phyloP scores from a whole-genome alignment of 495 filamentous ascomycete genomes.

The Podospora fimiseda region DNA sequence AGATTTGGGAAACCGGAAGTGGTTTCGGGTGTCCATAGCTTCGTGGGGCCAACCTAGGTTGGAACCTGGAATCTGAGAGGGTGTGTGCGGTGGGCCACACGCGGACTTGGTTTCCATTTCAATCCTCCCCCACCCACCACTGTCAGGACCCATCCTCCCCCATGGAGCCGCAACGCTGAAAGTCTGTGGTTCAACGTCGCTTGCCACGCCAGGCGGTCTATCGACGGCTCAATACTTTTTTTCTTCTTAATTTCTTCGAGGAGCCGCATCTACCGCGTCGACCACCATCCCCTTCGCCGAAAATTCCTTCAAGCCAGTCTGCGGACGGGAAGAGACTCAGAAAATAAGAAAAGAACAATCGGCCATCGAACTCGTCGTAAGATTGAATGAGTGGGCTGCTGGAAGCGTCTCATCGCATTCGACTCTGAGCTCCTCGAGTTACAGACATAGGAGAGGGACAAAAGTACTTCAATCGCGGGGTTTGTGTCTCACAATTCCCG shows the following conservation, averaged over 20 bases:
- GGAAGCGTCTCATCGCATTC: too few relatives aligned
- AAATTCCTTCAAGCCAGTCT: too few relatives aligned
- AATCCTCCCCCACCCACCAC: conserved; percentile 9
- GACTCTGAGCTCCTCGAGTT: too few relatives aligned
- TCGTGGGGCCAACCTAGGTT: not conserved
- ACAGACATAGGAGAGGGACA: too few relatives aligned
- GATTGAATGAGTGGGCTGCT: too few relatives aligned
- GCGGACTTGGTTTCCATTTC: conserved; percentile 13
- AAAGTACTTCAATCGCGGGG: not conserved
- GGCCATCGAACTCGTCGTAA: too few relatives aligned
- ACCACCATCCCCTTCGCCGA: not conserved
- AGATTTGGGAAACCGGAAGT: not conserved
- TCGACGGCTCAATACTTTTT: not conserved
- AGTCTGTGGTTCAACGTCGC: conserved; percentile 7
- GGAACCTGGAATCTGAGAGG: conserved; percentile 1
- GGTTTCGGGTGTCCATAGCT: not conserved
- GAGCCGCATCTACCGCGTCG: not conserved
- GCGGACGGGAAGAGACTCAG: too few relatives aligned
- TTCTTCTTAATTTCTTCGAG: too few relatives aligned
- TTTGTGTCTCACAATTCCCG: conserved; percentile 1
- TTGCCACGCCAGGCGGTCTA: not conserved
- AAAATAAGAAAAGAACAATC: too few relatives aligned
- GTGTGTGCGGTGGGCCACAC: conserved; percentile 6
- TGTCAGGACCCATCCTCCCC: conserved; percentile 1
- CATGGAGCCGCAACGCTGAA: conserved; percentile 8